Evolutionary conservation across 305 asterid genomes (phyloP).

Genomic region (Withania somnifera): DNA sequence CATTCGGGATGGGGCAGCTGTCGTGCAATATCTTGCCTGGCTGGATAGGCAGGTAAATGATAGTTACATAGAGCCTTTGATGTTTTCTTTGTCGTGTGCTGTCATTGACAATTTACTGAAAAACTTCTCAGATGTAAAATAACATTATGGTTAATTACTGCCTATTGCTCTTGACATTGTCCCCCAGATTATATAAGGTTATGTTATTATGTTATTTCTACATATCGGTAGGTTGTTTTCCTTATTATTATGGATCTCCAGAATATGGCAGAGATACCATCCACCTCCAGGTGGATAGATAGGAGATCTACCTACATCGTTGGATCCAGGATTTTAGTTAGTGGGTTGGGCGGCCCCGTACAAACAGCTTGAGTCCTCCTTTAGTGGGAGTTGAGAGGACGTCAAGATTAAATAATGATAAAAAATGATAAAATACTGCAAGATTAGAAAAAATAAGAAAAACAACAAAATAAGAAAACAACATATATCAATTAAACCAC

Average conservation of each 20-base stretch:
- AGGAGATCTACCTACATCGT: neutral
- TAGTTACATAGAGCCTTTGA: neutral
- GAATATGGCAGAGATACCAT: neutral
- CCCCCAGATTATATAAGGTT: neutral
- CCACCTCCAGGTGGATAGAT: neutral
- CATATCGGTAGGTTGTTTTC: neutral
- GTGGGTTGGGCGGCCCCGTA: neutral
- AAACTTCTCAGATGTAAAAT: neutral
- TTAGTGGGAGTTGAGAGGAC: neutral
- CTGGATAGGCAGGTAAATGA: conserved; percentile 67
- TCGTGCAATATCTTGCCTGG: conserved; percentile 88
- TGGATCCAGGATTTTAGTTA: neutral
- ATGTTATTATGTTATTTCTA: neutral
- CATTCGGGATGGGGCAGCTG: conserved; percentile 95
- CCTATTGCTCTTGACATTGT: neutral
- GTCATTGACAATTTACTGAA: neutral
- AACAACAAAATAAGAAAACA: neutral
- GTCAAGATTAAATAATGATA: neutral
- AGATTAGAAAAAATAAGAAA: neutral
- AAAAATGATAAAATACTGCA: neutral
- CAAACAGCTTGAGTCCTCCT: neutral
- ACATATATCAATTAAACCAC: neutral
- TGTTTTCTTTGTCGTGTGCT: neutral
- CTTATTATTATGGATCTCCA: neutral
- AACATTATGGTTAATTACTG: neutral